Evolutionary conservation across 2,329 filamentous ascomycete genomes (phyloP), one percentile per base, ranked within the genome.

Genomic region (Alternaria sp.): DNA sequence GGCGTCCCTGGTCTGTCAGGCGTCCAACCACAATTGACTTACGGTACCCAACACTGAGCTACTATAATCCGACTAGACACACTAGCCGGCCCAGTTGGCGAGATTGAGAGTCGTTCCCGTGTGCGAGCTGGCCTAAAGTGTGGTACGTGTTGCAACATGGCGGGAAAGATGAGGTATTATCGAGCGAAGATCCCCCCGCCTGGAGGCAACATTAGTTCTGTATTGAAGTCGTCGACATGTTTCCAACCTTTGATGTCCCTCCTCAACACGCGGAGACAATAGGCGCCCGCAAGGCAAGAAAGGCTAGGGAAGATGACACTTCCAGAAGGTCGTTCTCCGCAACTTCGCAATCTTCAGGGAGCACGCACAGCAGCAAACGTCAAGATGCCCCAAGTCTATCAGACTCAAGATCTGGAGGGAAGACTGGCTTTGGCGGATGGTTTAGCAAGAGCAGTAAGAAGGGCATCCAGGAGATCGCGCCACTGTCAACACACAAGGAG

Each of bases 211-310:
- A 32, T 34, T 53, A 28, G 53, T 46, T 22, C 41, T 43, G 27
- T 36, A 59, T 59, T 52, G 46, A 58, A 52, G 44, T 53, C 38
- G 48, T 55, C 64, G 52, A 46, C 45, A 73, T 73, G 70, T 73
- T 73, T 51, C 70, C 70, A 41, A 72, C 69, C 25, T 73, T 72
- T 53, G 69, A 72, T 57, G 64, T 71, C 34, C 70, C 69, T 49
- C 67, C 70, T 14, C 62, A 64, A 44, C 69, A 73, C 48, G 66
- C 70, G 12, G 70, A 73, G 62, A 73, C 70, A 4, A 64, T 72
- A 30, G 66, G 70, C 27, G 69, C 68, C 32, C 67, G 70, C 55
- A 73, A 70, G 57, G 59, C 65, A 20, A 66, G 70, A 48, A 67
- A 54, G 50, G 69, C 65, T 34, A 70, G 60, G 51, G 65, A 72